Evolutionary conservation across 768 basidiomycete species (phyloP).

Genomic region (Tricholoma saponaceum): DNA sequence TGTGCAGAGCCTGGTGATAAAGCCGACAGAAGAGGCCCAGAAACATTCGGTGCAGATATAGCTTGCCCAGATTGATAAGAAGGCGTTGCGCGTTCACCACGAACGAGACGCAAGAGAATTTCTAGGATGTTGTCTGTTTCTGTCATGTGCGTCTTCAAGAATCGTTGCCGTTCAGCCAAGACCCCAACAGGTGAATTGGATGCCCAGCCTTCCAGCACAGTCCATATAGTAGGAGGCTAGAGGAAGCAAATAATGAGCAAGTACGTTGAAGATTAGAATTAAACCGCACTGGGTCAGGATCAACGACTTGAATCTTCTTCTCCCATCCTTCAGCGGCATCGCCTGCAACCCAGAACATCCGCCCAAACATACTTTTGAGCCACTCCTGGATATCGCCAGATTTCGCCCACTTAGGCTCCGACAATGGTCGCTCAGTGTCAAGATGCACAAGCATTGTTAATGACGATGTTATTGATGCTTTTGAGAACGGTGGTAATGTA

Average conservation of each 20-base stretch:
- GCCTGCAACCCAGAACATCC: conserved; percentile 83
- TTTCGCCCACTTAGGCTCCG: conserved; percentile 96
- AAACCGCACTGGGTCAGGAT: conserved; percentile 87
- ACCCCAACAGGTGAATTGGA: conserved; percentile 76
- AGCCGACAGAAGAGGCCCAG: conserved; percentile 69
- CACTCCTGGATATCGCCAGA: conserved; percentile 93
- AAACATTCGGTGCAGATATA: conserved; percentile 57
- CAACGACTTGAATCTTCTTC: conserved; percentile 85
- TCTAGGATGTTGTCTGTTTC: conserved; percentile 89
- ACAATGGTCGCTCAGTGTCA: conserved; percentile 84
- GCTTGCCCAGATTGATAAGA: conserved; percentile 61
- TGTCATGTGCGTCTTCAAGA: conserved; percentile 84
- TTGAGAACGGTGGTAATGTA: conserved; percentile 73
- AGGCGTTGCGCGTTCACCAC: conserved; percentile 79
- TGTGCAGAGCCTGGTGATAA: conserved; percentile 75
- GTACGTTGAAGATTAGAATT: background rate
- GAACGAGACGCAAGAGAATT: conserved; percentile 86
- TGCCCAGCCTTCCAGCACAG: conserved; percentile 87
- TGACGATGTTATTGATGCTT: conserved; percentile 46
- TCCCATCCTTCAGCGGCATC: conserved; percentile 91
- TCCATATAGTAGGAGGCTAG: conserved; percentile 89
- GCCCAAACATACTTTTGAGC: conserved; percentile 83
- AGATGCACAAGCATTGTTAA: conserved; percentile 73
- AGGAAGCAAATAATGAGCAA: background rate
- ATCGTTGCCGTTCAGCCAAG: conserved; percentile 75